Percentiles rank a stretch among this genome's conserved stretches.
phyloP scores from a whole-genome alignment of 2,329 filamentous ascomycete genomes.

The Hirsutella minnesotensis region DNA sequence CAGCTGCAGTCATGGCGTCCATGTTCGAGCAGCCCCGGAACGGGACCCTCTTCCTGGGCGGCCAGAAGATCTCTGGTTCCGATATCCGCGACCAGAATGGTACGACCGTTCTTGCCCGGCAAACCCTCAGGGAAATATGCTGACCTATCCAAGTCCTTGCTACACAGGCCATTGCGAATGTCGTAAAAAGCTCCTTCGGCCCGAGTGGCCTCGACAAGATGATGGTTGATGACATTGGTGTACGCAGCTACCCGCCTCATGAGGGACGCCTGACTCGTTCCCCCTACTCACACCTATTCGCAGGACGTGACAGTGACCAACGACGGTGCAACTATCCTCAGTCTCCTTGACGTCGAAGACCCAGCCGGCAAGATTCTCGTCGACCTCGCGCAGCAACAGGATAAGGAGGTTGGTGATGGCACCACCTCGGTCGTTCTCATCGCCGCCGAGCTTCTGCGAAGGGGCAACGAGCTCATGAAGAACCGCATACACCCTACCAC shows the following conservation, averaged over 20 bases:
- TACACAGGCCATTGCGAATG: slow-evolving; percentile 95
- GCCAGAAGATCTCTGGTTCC: slow-evolving; percentile 90
- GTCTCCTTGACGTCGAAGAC: slow-evolving; percentile 91
- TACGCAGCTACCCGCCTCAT: slow-evolving; percentile 34
- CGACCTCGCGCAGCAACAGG: slow-evolving; percentile 94
- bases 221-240: slow-evolving; percentile 99
- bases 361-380: slow-evolving; percentile 97
- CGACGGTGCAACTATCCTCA: slow-evolving; percentile 93
- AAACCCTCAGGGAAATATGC: slow-evolving; percentile 3
- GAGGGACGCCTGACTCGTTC: neutral
- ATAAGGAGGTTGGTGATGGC: slow-evolving; percentile 97
- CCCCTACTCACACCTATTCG: neutral
- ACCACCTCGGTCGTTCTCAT: slow-evolving; percentile 97
- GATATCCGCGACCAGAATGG: slow-evolving; percentile 97
- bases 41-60: slow-evolving; percentile 92
- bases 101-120: slow-evolving; percentile 22
- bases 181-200: slow-evolving; percentile 97
- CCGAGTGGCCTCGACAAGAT: slow-evolving; percentile 98
- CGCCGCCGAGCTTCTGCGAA: slow-evolving; percentile 82
- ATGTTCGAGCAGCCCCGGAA: slow-evolving; percentile 95
- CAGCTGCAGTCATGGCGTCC: slow-evolving; percentile 58
- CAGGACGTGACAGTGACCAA: slow-evolving; percentile 98
- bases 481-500: slow-evolving; percentile 99
- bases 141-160: slow-evolving; percentile 55
- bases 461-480: slow-evolving; percentile 97